Base-by-base conservation (phyloP, 2,329 filamentous ascomycete species). In the Fusarium austroafricanum region DNA sequence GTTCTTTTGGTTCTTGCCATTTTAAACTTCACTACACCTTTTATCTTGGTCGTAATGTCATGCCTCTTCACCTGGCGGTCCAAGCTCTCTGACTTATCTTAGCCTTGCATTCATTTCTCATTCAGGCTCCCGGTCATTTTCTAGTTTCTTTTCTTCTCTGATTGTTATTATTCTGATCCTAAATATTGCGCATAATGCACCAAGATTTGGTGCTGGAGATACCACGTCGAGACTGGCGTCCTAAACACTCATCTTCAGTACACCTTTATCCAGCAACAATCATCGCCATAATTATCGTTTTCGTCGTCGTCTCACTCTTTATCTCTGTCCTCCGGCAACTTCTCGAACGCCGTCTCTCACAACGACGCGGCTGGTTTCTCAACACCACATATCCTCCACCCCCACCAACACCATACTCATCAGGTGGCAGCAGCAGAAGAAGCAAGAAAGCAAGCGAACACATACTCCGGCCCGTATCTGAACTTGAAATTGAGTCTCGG, bases 301-400 rank as follows among this genome's bases (percentile, higher is more conserved):
- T 74, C 26, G 21, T 60, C 12, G 39, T 70, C 12, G 49, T 70
- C 6, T 65, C 62, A 37, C 54, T 74, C 7, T 65, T 73, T 45
- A 21, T 73, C 10, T 68, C 55, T 7, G 44, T 72, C 37, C 43
- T 71, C 5, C 63, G 62, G 17, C 67, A 71, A 43, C 43, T 73
- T 10, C 59, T 70, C 12, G 47, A 56, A 12, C 51, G 39, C 6
- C 70, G 61, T 17, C 43, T 71, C 12, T 44, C 56, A 29, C 55
- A 61, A 10, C 64, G 55, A 14, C 53, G 50, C 26, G 55, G 64
- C 33, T 70, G 62, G 66, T 60, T 61, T n/a, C 51, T 70, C 35
- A n/a, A 66, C 23, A 55, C 55, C n/a, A 52, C 57, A 55, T 44
- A 44, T 8, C 55, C 68, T 17, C 43, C 60, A 11, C 54, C 58